These are phyloP conservation scores for Camelina sativa DNA, from an alignment of 345 rosid species.

Conservation along the genomic window DNA sequence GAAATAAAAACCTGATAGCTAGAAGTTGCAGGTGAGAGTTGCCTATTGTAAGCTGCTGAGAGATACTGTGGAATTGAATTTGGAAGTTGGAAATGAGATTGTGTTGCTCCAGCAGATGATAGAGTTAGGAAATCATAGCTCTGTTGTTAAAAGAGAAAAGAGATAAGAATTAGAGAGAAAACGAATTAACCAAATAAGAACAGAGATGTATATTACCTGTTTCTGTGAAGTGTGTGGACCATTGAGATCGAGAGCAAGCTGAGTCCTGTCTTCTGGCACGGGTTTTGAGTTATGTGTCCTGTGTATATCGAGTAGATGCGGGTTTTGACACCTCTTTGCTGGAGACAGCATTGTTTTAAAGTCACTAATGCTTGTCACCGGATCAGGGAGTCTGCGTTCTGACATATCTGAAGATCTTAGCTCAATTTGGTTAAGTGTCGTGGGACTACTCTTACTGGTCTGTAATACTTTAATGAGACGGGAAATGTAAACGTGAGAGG, in stretches of 20 bases:
- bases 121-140: conserved; percentile 67
- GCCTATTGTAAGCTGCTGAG: conserved; percentile 50
- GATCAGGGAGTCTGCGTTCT: conserved; percentile 44
- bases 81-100: conserved; percentile 48
- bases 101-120: conserved; percentile 47
- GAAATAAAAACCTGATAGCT: conserved; percentile 62
- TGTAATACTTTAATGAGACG: conserved; percentile 58
- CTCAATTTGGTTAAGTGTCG: conserved; percentile 35
- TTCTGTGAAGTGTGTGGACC: conserved; percentile 42
- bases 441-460: conserved; percentile 47
- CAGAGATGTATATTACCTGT: conserved; percentile 48
- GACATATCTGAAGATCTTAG: conserved; percentile 46
- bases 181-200: conserved; percentile 18
- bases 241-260: conserved; percentile 31
- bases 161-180: conserved; percentile 31
- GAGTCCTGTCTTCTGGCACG: conserved; percentile 26
- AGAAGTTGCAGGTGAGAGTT: conserved; percentile 50
- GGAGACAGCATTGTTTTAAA: conserved; percentile 17
- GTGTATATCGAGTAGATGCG: conserved; percentile 31
- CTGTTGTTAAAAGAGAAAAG: conserved; percentile 46
- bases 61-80: conserved; percentile 49
- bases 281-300: conserved; percentile 32
- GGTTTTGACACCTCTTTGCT: conserved; percentile 18
- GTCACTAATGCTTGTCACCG: conserved; percentile 21
- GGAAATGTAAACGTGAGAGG: conserved; percentile 69